phyloP scores from a whole-genome alignment of 2,329 filamentous ascomycete species.

The Exophiala phaeomuriformis region DNA sequence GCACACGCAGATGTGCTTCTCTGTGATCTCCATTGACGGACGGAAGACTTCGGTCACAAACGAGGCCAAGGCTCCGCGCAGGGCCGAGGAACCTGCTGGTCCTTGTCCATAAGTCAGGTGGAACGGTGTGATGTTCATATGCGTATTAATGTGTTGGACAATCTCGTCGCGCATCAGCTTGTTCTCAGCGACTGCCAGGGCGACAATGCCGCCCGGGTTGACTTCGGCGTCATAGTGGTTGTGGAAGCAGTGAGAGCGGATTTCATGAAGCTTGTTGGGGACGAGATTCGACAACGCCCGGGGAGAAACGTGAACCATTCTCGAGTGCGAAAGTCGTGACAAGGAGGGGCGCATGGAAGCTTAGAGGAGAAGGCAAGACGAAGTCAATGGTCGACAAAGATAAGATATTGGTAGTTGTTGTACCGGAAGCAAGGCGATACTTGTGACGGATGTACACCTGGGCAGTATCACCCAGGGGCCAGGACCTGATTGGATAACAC shows the following conservation, averaged over 20 bases:
- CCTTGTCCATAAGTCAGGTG: slow-evolving; percentile 36
- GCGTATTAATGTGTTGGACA: slow-evolving; percentile 14
- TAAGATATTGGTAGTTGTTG: no score
- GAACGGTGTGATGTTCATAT: slow-evolving; percentile 15
- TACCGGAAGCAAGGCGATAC: no score
- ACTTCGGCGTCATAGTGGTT: slow-evolving; percentile 18
- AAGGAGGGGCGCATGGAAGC: background rate
- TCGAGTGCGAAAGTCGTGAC: background rate
- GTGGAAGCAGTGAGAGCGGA: slow-evolving; percentile 19
- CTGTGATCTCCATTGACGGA: slow-evolving; percentile 27
- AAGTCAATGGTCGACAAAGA: no score
- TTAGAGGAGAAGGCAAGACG: background rate
- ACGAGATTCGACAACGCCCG: slow-evolving; percentile 14
- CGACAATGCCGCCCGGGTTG: slow-evolving; percentile 19
- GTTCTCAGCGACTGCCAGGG: slow-evolving; percentile 23
- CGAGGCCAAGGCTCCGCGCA: slow-evolving; percentile 27
- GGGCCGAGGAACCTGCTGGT: slow-evolving; percentile 28
- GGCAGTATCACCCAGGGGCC: no score
- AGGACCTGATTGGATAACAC: no score
- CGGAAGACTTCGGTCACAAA: slow-evolving; percentile 32
- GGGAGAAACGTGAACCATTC: slow-evolving; percentile 7
- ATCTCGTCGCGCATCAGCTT: slow-evolving; percentile 22
- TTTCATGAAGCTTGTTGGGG: slow-evolving; percentile 12
- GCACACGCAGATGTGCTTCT: slow-evolving; percentile 30
- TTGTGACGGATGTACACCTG: no score